Conservation (phyloP, 164 flowering plant species). For the Vitis amurensis region DNA sequence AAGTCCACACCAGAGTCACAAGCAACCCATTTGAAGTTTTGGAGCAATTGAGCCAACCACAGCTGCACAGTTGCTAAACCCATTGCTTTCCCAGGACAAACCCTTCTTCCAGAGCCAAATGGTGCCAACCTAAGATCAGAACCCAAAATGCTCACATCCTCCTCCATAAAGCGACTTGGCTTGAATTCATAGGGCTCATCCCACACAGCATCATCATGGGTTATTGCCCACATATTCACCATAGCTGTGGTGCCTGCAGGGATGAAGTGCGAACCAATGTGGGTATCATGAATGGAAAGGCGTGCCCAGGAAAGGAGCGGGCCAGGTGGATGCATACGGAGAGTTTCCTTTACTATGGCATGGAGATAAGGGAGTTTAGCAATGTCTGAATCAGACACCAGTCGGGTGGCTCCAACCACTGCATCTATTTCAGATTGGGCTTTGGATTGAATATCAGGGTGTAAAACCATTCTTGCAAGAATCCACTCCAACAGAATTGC, state of each 20-base stretch:
- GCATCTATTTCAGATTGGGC: slow-evolving; percentile 53
- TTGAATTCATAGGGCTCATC: slow-evolving; percentile 36
- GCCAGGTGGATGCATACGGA: slow-evolving; percentile 67
- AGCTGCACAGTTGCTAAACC: slow-evolving; percentile 62
- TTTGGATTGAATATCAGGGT: slow-evolving; percentile 58
- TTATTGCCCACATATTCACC: slow-evolving; percentile 79
- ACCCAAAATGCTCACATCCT: slow-evolving; percentile 57
- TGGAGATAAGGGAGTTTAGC: slow-evolving; percentile 47
- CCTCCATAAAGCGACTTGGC: slow-evolving; percentile 56
- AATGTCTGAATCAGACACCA: slow-evolving; percentile 40
- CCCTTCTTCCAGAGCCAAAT: slow-evolving; percentile 65
- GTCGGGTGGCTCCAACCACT: slow-evolving; percentile 21
- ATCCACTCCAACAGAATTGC: slow-evolving; percentile 68
- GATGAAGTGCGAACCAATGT: slow-evolving; percentile 37
- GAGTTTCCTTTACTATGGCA: slow-evolving; percentile 61
- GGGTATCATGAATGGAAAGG: slow-evolving; percentile 54
- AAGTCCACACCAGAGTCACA: slow-evolving; percentile 39
- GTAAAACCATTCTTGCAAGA: slow-evolving; percentile 65
- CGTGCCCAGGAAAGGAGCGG: slow-evolving; percentile 74
- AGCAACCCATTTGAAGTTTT: slow-evolving; percentile 47
- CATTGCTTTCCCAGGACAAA: slow-evolving; percentile 68
- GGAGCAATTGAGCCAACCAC: slow-evolving; percentile 69
- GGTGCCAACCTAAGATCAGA: slow-evolving; percentile 66
- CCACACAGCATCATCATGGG: slow-evolving; percentile 54
- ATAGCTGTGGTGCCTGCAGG: slow-evolving; percentile 71